phyloP scores from a whole-genome alignment of 1,139 yeast species.

The Yamadazyma triangularis region DNA sequence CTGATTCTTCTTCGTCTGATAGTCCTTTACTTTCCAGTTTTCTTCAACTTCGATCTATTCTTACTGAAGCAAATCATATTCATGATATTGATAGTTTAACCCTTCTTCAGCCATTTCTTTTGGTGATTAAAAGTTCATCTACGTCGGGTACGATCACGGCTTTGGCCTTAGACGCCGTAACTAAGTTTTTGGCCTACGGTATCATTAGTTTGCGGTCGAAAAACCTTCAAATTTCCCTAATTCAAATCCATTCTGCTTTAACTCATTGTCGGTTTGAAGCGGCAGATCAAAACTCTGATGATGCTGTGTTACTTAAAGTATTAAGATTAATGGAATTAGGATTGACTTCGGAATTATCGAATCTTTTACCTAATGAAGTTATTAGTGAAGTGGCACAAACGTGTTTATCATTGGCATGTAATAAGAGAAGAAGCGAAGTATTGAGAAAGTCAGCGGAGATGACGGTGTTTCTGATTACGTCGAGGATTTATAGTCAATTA shows the following conservation, averaged over 20 bases:
- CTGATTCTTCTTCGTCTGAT: constrained; percentile 19
- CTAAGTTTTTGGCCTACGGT: constrained; percentile 66
- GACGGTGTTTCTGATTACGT: constrained; percentile 69
- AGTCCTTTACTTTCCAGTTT: constrained; percentile 78
- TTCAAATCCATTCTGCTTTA: constrained; percentile 67
- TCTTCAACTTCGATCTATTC: constrained; percentile 68
- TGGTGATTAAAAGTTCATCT: constrained; percentile 79
- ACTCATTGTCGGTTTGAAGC: constrained; percentile 97
- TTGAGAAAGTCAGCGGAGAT: constrained; percentile 87
- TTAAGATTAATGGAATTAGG: constrained; percentile 69
- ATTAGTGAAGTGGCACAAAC: constrained; percentile 89
- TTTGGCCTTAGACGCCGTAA: constrained; percentile 70
- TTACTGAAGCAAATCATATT: constrained; percentile 53
- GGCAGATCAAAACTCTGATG: constrained; percentile 89
- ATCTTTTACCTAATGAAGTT: constrained; percentile 69
- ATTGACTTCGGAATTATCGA: constrained; percentile 61
- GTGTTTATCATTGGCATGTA: constrained; percentile 87
- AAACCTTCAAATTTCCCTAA: constrained; percentile 45
- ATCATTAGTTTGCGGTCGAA: constrained; percentile 43
- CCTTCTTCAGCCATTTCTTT: constrained; percentile 77
- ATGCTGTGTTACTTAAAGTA: constrained; percentile 82
- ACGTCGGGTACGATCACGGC: constrained; percentile 87
- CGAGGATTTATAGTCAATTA: constrained; percentile 61
- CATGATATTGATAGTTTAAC: constrained; percentile 66
- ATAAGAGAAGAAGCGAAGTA: constrained; percentile 86